Base-by-base conservation (phyloP, 75 land plant species). In the Picea sitchensis region DNA sequence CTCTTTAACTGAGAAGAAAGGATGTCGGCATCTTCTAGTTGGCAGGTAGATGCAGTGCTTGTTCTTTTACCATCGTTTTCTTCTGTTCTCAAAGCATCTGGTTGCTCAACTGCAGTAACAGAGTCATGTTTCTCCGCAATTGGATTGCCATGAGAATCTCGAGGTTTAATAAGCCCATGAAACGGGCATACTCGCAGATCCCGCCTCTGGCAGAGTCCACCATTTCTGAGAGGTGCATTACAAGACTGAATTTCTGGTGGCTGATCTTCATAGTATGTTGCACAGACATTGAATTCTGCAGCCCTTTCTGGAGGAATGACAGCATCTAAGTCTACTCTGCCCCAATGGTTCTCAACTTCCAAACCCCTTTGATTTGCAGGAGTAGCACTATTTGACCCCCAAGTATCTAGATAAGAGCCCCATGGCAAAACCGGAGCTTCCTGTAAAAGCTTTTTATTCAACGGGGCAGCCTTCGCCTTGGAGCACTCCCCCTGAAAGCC, bases 281-380 rank as follows among this genome's bases (percentile, higher is more conserved):
- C 77, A 44, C 90, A 87, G 58, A 92, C 65, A 81, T 86, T 92
- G 65, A 91, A 56, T 75, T 94, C 93, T 59, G 93, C 95, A 77
- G 91, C 84, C 71, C 84, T 95, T 21, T 93, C 92, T 18, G 89
- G 86, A 51, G 99, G 92, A 65, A 96, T 86, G 41, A 91, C 85
- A 14, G 91, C 98, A 83, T 95, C 95, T 57, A 61, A 23, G 67
- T 95, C 98, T 12, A 96, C 91, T 67, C 92, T 87, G 56, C 99
- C 98, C 98, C 98, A 95, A 65, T 96, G 98, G 65, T 83, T 79
- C 23, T 94, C 92, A 61, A 92, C 78, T 75, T 92, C 92, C 80
- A 96, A 77, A 32, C 98, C 95, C 59, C 91, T 85, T 77, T 91
- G 90, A 71, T 95, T 96, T 73, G 90, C 95, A 75, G 94, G 83